Percentiles rank a stretch among this genome's conserved stretches.
These are phyloP conservation scores for Spathaspora jeffriesii DNA, from an alignment of 1,139 yeast genomes.

Conservation along the genomic window DNA sequence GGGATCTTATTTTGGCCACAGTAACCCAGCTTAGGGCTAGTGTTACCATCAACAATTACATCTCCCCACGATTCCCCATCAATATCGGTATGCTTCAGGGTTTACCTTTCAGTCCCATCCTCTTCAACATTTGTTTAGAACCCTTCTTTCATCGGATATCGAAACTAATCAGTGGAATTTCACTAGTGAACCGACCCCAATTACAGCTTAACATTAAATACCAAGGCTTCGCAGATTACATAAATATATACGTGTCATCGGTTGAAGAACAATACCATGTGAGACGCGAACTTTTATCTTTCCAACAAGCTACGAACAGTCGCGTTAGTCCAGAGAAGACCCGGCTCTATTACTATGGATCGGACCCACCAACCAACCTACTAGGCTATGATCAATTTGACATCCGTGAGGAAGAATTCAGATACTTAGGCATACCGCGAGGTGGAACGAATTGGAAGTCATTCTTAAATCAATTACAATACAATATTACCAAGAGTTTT, in stretches of 20 bases:
- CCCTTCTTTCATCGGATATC: too few relatives aligned
- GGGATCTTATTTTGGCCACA: not conserved
- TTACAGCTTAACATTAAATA: not conserved
- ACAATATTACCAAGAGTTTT: not conserved
- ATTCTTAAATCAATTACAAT: not conserved
- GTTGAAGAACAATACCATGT: not conserved
- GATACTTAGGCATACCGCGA: too few relatives aligned
- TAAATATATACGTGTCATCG: not conserved
- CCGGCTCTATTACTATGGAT: not conserved
- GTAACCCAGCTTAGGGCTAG: not conserved
- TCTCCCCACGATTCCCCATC: constrained; percentile 1
- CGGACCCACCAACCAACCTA: not conserved
- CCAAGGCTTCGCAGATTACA: not conserved
- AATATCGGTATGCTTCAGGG: not conserved
- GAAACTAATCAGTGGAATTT: too few relatives aligned
- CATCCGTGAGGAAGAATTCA: too few relatives aligned
- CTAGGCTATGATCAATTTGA: not conserved
- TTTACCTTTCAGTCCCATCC: too few relatives aligned
- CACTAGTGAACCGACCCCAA: not conserved
- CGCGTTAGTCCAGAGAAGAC: not conserved
- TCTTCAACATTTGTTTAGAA: too few relatives aligned
- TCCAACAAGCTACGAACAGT: too few relatives aligned
- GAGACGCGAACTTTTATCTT: not conserved
- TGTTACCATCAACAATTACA: not conserved
- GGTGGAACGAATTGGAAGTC: too few relatives aligned